Percentiles rank a stretch among this genome's conserved stretches.
phyloP scores from a whole-genome alignment of 371 early-diverging fungal genomes.

The Mortierella sp. region DNA sequence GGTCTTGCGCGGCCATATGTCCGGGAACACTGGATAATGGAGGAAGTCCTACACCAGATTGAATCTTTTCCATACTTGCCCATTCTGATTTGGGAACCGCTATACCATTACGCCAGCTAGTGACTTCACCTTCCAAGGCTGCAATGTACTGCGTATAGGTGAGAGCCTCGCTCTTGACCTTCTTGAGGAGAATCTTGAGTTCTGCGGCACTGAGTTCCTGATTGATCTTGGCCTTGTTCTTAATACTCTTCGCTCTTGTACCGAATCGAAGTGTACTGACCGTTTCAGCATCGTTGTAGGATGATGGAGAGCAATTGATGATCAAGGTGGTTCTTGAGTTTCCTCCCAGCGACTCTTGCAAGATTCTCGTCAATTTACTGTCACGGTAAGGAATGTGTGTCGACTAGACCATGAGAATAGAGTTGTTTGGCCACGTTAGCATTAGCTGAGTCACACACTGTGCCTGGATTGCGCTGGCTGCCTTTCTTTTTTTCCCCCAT shows the following conservation, averaged over 20 bases:
- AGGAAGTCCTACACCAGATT: constrained; percentile 59
- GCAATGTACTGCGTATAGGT: constrained; percentile 84
- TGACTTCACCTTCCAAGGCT: constrained; percentile 88
- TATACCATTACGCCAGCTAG: constrained; percentile 86
- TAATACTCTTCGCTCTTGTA: constrained; percentile 96
- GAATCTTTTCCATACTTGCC: constrained; percentile 77
- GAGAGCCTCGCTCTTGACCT: constrained; percentile 81
- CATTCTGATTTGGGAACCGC: constrained; percentile 78
- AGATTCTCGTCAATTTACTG: constrained; percentile 97
- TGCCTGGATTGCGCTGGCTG: no score
- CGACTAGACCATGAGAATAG: no score
- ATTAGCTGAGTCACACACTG: no score
- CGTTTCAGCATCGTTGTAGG: constrained; percentile 96
- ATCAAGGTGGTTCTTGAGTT: constrained; percentile 97
- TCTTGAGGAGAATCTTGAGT: constrained; percentile 92
- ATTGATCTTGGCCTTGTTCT: constrained; percentile 98
- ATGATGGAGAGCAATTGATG: constrained; percentile 96
- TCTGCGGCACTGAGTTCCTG: constrained; percentile 93
- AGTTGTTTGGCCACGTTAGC: no score
- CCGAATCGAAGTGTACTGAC: constrained; percentile 97
- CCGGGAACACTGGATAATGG: constrained; percentile 60
- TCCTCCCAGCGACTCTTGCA: constrained; percentile 99
- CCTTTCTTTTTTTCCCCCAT: no score
- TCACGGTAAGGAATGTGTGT: constrained; percentile 98
- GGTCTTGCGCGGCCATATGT: constrained; percentile 57